Conservation (phyloP, 2,329 filamentous ascomycete genomes). For the Aspergillus sp. region DNA sequence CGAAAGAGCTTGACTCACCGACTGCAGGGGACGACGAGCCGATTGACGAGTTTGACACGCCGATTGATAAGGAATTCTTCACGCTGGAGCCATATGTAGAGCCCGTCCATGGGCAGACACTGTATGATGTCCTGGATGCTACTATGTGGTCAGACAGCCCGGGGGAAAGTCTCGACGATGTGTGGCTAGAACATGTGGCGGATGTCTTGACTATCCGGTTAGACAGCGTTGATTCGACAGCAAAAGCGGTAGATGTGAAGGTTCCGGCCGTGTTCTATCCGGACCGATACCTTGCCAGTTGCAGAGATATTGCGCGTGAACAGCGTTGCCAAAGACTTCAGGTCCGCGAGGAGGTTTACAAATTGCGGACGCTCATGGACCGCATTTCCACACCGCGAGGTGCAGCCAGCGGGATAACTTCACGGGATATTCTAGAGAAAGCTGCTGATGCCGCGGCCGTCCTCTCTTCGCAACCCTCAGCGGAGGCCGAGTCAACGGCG, state of each 20-base stretch:
- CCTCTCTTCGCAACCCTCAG: constrained; percentile 24
- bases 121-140: constrained; percentile 57
- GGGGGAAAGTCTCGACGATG: constrained; percentile 42
- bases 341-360: constrained; percentile 32
- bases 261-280: constrained; percentile 57
- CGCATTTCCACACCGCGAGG: constrained; percentile 29
- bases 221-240: constrained; percentile 35
- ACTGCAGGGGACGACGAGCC: neutral
- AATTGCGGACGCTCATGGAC: constrained; percentile 31
- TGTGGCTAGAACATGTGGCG: constrained; percentile 50
- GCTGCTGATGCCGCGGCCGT: constrained; percentile 32
- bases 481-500: constrained; percentile 10
- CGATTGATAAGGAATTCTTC: constrained; percentile 35
- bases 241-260: constrained; percentile 45
- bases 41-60: neutral
- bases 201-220: constrained; percentile 56
- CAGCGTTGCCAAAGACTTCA: constrained; percentile 45
- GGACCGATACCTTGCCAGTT: constrained; percentile 60
- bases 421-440: constrained; percentile 36
- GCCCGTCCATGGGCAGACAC: constrained; percentile 39
- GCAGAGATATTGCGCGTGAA: constrained; percentile 47
- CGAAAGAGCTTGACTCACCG: neutral
- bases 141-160: constrained; percentile 49
- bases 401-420: constrained; percentile 22
- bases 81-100: constrained; percentile 41